Conservation (phyloP, 108 stramenopile species). For the Parmales sp. region DNA sequence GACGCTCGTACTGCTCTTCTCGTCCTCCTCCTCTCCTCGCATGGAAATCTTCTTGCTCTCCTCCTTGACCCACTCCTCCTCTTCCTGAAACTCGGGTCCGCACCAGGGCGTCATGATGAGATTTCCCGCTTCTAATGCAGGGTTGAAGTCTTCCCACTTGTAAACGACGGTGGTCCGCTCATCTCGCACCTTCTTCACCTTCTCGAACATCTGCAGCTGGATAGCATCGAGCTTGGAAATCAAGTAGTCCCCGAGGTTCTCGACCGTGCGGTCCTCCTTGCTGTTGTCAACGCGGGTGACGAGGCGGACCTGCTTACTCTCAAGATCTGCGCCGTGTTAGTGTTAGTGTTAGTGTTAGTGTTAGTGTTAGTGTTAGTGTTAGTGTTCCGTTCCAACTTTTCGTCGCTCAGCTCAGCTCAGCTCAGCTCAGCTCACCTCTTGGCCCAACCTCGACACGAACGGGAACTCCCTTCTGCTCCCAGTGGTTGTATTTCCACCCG, state of each 20-base stretch:
- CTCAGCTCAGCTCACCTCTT: constrained; percentile 34
- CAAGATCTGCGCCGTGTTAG: not conserved
- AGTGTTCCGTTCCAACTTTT: constrained; percentile 50
- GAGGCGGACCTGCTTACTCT: not conserved
- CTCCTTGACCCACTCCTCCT: constrained; percentile 98
- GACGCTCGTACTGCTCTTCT: constrained; percentile 75
- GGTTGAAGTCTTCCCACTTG: constrained; percentile 97
- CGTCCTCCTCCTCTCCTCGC: constrained; percentile 65
- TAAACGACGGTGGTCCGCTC: constrained; percentile 77
- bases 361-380: not conserved
- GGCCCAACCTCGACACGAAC: constrained; percentile 94
- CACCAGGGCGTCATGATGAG: constrained; percentile 97
- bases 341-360: not conserved
- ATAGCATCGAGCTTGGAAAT: constrained; percentile 66
- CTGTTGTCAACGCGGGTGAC: constrained; percentile 11
- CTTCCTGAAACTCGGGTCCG: constrained; percentile 72
- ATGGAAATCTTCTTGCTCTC: constrained; percentile 61
- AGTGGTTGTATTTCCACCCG: constrained; percentile 99
- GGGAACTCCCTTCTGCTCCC: constrained; percentile 99
- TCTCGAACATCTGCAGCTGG: constrained; percentile 79
- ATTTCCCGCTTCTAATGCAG: constrained; percentile 84
- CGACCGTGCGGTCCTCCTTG: constrained; percentile 34
- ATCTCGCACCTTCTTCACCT: constrained; percentile 79
- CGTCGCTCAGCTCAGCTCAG: constrained; percentile 59
- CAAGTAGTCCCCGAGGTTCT: constrained; percentile 46